Evolutionary conservation across 140 eudicot species (phyloP), one percentile per base, ranked within the genome.

Genomic region (Bidens hawaiensis): DNA sequence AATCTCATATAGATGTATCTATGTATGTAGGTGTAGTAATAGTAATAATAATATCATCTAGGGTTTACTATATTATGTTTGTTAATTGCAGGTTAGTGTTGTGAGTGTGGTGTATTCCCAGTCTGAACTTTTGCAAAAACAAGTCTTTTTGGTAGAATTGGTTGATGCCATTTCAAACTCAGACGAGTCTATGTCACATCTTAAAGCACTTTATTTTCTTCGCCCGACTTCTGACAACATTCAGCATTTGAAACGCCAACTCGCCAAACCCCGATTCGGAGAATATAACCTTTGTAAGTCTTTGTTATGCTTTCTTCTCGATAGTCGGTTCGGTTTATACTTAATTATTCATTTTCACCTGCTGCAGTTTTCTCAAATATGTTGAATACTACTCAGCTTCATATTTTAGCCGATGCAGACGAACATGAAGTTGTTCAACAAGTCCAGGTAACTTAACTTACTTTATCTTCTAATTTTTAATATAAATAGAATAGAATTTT

Each of bases 401-500:
- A 93, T 74, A 85, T 78, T 65, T 80, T 93, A 65, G 99, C 99
- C 10, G 99, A 88, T 79, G 76, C 99, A 33, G 99, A 93, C 63
- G 99, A 93, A 58, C 97, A 83, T 60, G 99, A 93, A 77, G 89
- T 67, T 67, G 99, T 93, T 62, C 99, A 93, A 66, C 99, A 93
- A 83, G 95, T 93, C 50, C 96, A 93, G 95, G 19, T 48, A 48
- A 48, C n/a, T n/a, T n/a, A n/a, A n/a, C n/a, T n/a, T n/a, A n/a
- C n/a, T n/a, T n/a, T n/a, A n/a, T n/a, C n/a, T n/a, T n/a, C n/a
- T n/a, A n/a, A n/a, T n/a, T n/a, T n/a, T n/a, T n/a, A n/a, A n/a
- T n/a, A n/a, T n/a, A n/a, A n/a, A n/a, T n/a, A n/a, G n/a, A n/a
- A n/a, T n/a, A n/a, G n/a, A n/a, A n/a, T n/a, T n/a, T n/a, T n/a